Conservation (phyloP, 73 alveolate genomes). For the Tetrahymena thermophila region DNA sequence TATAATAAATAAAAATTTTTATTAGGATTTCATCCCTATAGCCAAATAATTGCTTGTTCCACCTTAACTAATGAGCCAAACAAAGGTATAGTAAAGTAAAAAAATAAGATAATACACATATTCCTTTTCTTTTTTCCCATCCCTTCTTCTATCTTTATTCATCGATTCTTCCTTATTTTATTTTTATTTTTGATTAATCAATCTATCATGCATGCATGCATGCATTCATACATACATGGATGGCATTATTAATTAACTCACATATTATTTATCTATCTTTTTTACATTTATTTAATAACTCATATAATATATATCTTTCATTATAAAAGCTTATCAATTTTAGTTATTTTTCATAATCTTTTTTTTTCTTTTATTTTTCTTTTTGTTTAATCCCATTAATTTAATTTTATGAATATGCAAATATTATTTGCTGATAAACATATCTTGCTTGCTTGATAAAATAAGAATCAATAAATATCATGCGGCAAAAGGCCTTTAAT, state of each 20-base stretch:
- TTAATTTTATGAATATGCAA: background rate
- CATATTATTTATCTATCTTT: background rate
- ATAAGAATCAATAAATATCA: background rate
- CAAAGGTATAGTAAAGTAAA: background rate
- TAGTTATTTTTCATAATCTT: background rate
- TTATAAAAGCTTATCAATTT: background rate
- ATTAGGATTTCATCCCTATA: background rate
- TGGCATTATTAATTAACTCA: background rate
- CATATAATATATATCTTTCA: background rate
- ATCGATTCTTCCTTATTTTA: background rate
- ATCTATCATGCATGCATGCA: background rate
- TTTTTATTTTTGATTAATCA: background rate
- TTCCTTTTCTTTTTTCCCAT: background rate
- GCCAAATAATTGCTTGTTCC: background rate
- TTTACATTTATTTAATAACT: background rate
- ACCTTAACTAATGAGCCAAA: background rate
- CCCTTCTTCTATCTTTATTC: background rate
- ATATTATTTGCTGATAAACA: background rate
- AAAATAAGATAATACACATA: background rate
- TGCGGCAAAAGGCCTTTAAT: background rate
- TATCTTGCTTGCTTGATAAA: background rate
- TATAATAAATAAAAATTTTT: background rate
- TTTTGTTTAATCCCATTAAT: background rate
- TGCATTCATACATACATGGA: background rate
- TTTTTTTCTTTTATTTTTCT: background rate